Evolutionary conservation across 495 filamentous ascomycete genomes (phyloP), one percentile per base, ranked within the genome.

Genomic region (Penicillium parvum): DNA sequence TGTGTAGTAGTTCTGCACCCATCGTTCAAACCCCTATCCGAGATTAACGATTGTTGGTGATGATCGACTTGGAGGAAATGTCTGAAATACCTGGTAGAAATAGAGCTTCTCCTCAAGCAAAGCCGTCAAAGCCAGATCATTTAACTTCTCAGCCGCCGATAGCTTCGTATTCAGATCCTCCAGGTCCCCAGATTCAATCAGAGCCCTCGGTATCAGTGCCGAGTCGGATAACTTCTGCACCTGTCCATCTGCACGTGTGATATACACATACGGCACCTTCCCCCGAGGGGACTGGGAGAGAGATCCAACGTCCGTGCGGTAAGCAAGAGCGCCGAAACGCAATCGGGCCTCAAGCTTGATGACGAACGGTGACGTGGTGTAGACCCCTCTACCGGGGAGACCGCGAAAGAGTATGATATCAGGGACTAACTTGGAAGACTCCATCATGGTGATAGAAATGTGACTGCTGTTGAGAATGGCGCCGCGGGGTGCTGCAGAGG

Each of bases 361-460:
- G 36, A 81, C 79, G 50, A 81, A 85, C 14, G 82, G 80, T 0
- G 81, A 84, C 78, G 78, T 82, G 41, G 71, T 66, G 50, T 83
- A 72, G 32, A 35, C 47, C 3, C 58, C 57, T 3, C 45, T 22
- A 9, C 50, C 49, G 23, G 60, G 56, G 49, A 69, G 79, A 18
- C 77, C 77, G 8, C 79, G 74, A 64, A 71, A 81, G 52, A 84
- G 22, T 8, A 45, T 53, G 20, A 53, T 12, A 11, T 5, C 8
- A 7, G 33, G 15, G 4, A 16, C 3, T 10, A 34, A 20, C 12
- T 43, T 33, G 12, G 14, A 7, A 4, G 19, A 16, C 11, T 19
- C n/a, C 39, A 42, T 42, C 18, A 11, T 33, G 17, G 17, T 5
- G 14, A 18, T 19, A 20, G 14, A 7, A 27, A 9, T 27, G n/a